Evolutionary conservation across 768 basidiomycete species (phyloP).

Genomic region (Russula virescens): DNA sequence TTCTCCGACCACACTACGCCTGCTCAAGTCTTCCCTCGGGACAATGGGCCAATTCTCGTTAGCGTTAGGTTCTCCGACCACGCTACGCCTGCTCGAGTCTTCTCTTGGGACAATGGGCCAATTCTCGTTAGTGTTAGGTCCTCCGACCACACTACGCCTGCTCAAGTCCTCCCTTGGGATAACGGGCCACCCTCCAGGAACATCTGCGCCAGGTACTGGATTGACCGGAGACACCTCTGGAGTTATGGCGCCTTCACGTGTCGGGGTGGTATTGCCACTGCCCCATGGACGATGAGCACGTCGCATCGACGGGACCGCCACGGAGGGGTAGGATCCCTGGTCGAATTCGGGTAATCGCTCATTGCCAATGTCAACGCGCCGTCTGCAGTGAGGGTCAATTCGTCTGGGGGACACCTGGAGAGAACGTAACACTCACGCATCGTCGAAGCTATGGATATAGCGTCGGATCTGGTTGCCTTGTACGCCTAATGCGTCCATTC

Average conservation of each 20-base stretch:
- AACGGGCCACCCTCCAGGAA: slow-evolving; percentile 37
- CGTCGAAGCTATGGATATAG: slow-evolving; percentile 66
- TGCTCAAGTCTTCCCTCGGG: slow-evolving; percentile 59
- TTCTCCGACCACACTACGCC: slow-evolving; percentile 50
- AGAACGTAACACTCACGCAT: slow-evolving; percentile 50
- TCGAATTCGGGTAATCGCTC: slow-evolving; percentile 65
- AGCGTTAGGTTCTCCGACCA: slow-evolving; percentile 27
- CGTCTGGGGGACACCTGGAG: not conserved
- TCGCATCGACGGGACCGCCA: slow-evolving; percentile 62
- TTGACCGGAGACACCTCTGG: slow-evolving; percentile 19
- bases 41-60: slow-evolving; percentile 43
- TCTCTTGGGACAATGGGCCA: slow-evolving; percentile 42
- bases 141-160: too few relatives aligned
- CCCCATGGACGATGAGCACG: slow-evolving; percentile 19
- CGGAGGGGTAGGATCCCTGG: slow-evolving; percentile 35
- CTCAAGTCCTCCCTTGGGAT: too few relatives aligned
- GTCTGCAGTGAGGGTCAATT: slow-evolving; percentile 37
- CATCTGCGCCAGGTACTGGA: slow-evolving; percentile 31
- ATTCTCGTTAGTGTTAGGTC: too few relatives aligned
- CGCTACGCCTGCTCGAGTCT: slow-evolving; percentile 48
- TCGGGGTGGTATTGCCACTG: slow-evolving; percentile 22
- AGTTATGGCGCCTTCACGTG: slow-evolving; percentile 8
- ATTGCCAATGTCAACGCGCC: slow-evolving; percentile 66
- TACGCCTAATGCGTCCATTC: slow-evolving; percentile 55
- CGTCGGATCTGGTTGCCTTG: slow-evolving; percentile 53